Conservation (phyloP, 257 asterid species). For the Verbena officinalis region DNA sequence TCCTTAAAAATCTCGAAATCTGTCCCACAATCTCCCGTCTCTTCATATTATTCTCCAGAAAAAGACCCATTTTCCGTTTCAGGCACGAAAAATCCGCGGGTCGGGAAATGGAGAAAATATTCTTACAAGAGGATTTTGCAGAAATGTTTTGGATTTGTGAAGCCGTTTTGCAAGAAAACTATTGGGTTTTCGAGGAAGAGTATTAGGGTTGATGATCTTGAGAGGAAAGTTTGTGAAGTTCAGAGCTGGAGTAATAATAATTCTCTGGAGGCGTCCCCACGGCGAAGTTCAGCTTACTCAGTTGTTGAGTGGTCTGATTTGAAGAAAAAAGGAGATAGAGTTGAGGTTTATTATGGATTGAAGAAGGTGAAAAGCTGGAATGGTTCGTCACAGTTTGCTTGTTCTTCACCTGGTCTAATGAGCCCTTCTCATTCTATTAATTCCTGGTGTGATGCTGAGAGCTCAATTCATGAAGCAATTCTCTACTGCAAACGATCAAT, state of each 20-base stretch:
- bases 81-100: slow-evolving; percentile 36
- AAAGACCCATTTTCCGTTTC: neutral
- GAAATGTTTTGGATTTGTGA: slow-evolving; percentile 42
- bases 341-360: slow-evolving; percentile 11
- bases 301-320: slow-evolving; percentile 32
- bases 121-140: slow-evolving; percentile 32
- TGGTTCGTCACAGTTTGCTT: slow-evolving; percentile 32
- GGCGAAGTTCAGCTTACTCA: slow-evolving; percentile 23
- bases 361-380: slow-evolving; percentile 43
- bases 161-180: slow-evolving; percentile 32
- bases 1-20: slow-evolving; percentile 27
- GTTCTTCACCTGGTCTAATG: slow-evolving; percentile 32
- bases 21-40: slow-evolving; percentile 43
- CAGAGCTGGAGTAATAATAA: slow-evolving; percentile 37
- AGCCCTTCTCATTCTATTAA: slow-evolving; percentile 35
- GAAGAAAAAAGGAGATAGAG: slow-evolving; percentile 14
- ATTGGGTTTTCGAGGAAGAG: slow-evolving; percentile 40
- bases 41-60: slow-evolving; percentile 9
- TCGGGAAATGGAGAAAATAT: no score
- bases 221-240: slow-evolving; percentile 48
- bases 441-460: slow-evolving; percentile 50
- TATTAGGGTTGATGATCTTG: slow-evolving; percentile 49
- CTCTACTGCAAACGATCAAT: slow-evolving; percentile 67
- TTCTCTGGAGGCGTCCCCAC: slow-evolving; percentile 42
- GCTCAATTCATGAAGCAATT: slow-evolving; percentile 64